Evolutionary conservation across 345 rosid genomes (phyloP).

Genomic region (Boechera retrofracta): DNA sequence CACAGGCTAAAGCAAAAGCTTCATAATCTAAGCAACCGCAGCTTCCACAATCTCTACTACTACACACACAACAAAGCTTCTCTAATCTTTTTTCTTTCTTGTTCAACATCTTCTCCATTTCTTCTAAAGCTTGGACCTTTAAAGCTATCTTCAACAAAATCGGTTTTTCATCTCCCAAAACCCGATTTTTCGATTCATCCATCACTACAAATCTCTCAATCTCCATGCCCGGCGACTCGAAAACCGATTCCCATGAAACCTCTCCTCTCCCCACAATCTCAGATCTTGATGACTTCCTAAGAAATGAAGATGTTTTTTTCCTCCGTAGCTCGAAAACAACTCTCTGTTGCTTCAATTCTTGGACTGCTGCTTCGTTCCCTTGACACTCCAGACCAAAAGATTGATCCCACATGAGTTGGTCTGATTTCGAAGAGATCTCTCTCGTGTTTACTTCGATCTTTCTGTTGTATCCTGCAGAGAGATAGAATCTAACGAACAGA

Average conservation of each 20-base stretch:
- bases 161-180: conserved; percentile 22
- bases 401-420: conserved; percentile 58
- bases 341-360: conserved; percentile 52
- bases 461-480: conserved; percentile 59
- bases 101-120: conserved; percentile 32
- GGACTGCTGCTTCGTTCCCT: conserved; percentile 58
- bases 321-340: conserved; percentile 68
- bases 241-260: conserved; percentile 42
- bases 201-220: conserved; percentile 40
- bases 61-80: conserved; percentile 33
- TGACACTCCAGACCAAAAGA: conserved; percentile 64
- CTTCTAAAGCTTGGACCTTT: conserved; percentile 36
- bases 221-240: conserved; percentile 37
- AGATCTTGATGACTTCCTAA: conserved; percentile 55
- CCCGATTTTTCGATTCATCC: not conserved
- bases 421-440: conserved; percentile 52
- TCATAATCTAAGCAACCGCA: conserved; percentile 38
- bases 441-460: conserved; percentile 58
- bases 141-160: conserved; percentile 41
- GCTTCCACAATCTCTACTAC: conserved; percentile 37
- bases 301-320: conserved; percentile 44
- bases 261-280: conserved; percentile 67
- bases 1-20: conserved; percentile 44
- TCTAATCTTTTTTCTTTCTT: conserved; percentile 38
- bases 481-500: conserved; percentile 72